Evolutionary conservation across 345 rosid species (phyloP).

Genomic region (Ailanthus altissimus): DNA sequence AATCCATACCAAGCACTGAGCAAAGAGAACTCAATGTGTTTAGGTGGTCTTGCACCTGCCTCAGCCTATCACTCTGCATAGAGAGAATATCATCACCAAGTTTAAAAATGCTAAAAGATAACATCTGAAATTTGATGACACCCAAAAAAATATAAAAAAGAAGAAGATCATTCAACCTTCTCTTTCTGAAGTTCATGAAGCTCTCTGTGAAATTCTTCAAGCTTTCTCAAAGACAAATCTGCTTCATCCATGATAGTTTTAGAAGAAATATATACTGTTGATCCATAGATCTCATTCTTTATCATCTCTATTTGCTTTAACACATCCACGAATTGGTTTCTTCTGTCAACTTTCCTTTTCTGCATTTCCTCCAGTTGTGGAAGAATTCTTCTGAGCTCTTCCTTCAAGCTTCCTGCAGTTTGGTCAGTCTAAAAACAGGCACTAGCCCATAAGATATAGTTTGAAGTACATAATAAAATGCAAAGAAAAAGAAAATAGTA

Average conservation of each 20-base stretch:
- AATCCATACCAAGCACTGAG: slow-evolving; percentile 78
- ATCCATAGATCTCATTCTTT: slow-evolving; percentile 59
- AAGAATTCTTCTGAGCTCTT: slow-evolving; percentile 68
- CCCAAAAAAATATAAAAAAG: slow-evolving; percentile 6
- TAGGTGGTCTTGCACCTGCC: slow-evolving; percentile 55
- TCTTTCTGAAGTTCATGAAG: slow-evolving; percentile 70
- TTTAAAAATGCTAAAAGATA: not conserved
- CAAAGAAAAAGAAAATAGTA: not conserved
- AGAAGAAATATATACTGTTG: slow-evolving; percentile 34
- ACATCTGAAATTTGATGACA: not conserved
- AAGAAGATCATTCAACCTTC: slow-evolving; percentile 48
- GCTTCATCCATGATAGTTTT: slow-evolving; percentile 55
- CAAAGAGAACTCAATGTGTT: slow-evolving; percentile 51
- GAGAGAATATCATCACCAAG: slow-evolving; percentile 13
- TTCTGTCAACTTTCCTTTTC: slow-evolving; percentile 74
- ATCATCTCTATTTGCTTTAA: slow-evolving; percentile 52
- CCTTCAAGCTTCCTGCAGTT: slow-evolving; percentile 75
- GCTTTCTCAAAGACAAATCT: slow-evolving; percentile 75
- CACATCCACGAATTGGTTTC: slow-evolving; percentile 73
- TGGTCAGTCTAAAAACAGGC: slow-evolving; percentile 60
- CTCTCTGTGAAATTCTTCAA: slow-evolving; percentile 66
- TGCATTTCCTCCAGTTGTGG: slow-evolving; percentile 92
- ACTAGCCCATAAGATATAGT: slow-evolving; percentile 2
- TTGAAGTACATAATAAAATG: not conserved
- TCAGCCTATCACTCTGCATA: slow-evolving; percentile 67